Percentiles rank a stretch among this genome's conserved stretches.
phyloP scores from a whole-genome alignment of 116 monocot genomes.

The Trichopus zeylanicus region DNA sequence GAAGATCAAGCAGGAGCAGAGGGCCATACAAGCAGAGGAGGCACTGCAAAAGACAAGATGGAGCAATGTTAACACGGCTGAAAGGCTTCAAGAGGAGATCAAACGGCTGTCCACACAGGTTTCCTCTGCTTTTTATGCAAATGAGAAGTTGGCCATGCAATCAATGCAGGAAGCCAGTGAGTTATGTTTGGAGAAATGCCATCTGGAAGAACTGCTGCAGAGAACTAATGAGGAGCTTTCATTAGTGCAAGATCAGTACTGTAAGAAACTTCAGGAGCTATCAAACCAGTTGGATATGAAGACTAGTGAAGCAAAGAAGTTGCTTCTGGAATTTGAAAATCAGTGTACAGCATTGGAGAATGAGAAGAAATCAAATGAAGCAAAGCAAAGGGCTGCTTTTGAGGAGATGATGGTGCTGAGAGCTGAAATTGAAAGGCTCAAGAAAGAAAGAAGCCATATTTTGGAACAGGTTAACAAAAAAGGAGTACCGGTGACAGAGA shows the following conservation, averaged over 20 bases:
- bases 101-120: constrained; percentile 53
- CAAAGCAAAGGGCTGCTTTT: constrained; percentile 20
- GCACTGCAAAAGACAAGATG: constrained; percentile 41
- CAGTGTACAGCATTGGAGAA: constrained; percentile 38
- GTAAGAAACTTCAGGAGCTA: constrained; percentile 50
- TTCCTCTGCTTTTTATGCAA: constrained; percentile 57
- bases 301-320: constrained; percentile 46
- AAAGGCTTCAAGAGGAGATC: constrained; percentile 65
- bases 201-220: constrained; percentile 48
- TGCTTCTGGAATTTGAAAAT: constrained; percentile 37
- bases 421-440: constrained; percentile 31
- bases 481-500: constrained; percentile 15
- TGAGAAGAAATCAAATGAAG: constrained; percentile 34
- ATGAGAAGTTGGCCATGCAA: constrained; percentile 63
- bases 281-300: constrained; percentile 48
- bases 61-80: constrained; percentile 44
- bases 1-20: constrained; percentile 72
- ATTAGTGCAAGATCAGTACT: constrained; percentile 24
- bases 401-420: constrained; percentile 41
- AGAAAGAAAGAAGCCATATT: constrained; percentile 33
- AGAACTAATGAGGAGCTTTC: constrained; percentile 38
- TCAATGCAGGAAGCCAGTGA: constrained; percentile 55
- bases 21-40: constrained; percentile 75
- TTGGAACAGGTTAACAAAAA: constrained; percentile 29
- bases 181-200: constrained; percentile 40